Conservation (phyloP, 139 green algal species). For the Tetraselmis chui region DNA sequence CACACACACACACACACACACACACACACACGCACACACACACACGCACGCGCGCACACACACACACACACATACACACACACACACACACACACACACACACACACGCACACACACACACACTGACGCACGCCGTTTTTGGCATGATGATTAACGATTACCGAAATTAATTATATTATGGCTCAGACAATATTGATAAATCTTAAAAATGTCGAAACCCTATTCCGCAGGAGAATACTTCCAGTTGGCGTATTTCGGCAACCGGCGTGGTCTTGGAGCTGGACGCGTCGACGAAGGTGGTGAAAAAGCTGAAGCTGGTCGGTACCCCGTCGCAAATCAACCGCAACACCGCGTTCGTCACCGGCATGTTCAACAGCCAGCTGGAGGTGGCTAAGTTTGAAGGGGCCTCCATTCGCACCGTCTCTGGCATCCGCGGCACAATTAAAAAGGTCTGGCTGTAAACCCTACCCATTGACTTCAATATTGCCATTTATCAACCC, state of each 20-base stretch:
- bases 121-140: too few species aligned
- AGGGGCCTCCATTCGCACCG: constrained; percentile 82
- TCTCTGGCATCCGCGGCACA: constrained; percentile 88
- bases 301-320: constrained; percentile 98
- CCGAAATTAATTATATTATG: not conserved
- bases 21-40: too few species aligned
- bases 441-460: constrained; percentile 99
- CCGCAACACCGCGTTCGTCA: constrained; percentile 89
- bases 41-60: too few species aligned
- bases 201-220: not conserved
- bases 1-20: too few species aligned
- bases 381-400: constrained; percentile 82
- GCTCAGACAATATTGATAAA: not conserved
- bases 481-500: too few species aligned
- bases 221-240: not conserved
- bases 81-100: too few species aligned
- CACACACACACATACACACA: too few species aligned
- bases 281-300: constrained; percentile 62
- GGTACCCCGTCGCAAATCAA: constrained; percentile 35
- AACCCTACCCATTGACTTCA: too few species aligned
- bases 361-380: constrained; percentile 87
- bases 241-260: constrained; percentile 78
- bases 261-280: constrained; percentile 88
- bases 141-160: not conserved
- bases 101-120: too few species aligned